phyloP scores from a whole-genome alignment of 1,139 yeast genomes.

The Blastobotrys persicus region DNA sequence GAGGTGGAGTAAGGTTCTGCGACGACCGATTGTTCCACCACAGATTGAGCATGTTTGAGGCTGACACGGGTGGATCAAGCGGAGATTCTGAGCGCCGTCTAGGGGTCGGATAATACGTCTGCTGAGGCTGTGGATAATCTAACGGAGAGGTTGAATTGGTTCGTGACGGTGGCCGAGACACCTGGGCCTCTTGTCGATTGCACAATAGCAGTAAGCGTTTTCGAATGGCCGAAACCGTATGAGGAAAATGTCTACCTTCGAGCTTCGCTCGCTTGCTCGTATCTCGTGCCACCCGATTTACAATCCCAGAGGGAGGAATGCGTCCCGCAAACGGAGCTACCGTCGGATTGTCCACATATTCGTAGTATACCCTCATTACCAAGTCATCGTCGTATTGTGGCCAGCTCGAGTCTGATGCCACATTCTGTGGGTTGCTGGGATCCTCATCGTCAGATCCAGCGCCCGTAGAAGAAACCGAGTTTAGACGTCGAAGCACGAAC shows the following conservation, averaged over 20 bases:
- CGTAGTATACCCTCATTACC: conserved; percentile 30
- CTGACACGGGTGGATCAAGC: conserved; percentile 1
- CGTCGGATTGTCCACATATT: conserved; percentile 33
- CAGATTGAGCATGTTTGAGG: conserved; percentile 14
- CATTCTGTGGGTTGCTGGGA: background rate
- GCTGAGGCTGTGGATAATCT: background rate
- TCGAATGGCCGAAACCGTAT: conserved; percentile 33
- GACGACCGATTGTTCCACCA: conserved; percentile 11
- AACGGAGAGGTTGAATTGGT: conserved; percentile 14
- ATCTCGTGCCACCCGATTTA: conserved; percentile 38
- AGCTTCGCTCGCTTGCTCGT: conserved; percentile 32
- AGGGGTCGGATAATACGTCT: conserved; percentile 1
- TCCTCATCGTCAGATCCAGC: conserved; percentile 6
- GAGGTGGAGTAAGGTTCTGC: conserved; percentile 16
- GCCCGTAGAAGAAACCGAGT: conserved; percentile 6
- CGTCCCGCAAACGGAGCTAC: conserved; percentile 39
- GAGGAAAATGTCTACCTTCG: conserved; percentile 34
- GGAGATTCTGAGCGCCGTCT: conserved; percentile 9
- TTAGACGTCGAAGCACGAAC: background rate
- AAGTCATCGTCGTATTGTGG: conserved; percentile 33
- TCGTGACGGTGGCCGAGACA: conserved; percentile 4
- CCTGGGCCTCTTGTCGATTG: conserved; percentile 5
- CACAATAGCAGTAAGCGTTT: conserved; percentile 34
- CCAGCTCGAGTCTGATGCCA: conserved; percentile 25
- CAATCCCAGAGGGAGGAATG: conserved; percentile 39